Evolutionary conservation across 1,139 yeast genomes (phyloP), one percentile per base, ranked within the genome.

Genomic region (Eremothecium coryli): DNA sequence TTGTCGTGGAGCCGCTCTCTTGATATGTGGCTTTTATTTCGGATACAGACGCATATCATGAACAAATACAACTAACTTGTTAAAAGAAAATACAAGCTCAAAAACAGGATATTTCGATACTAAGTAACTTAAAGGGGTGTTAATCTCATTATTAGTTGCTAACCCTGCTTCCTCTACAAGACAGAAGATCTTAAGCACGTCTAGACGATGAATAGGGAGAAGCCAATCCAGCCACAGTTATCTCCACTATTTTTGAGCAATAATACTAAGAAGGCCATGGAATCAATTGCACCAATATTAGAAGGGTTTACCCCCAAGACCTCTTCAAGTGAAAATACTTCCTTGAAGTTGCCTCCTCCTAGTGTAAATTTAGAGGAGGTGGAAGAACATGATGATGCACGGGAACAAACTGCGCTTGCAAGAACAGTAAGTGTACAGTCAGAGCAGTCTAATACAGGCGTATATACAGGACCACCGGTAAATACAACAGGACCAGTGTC

Each of bases 281-380:
- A 82, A 2, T 71, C 84, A 1, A 73, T 81, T 24, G 90, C 90
- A 0, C 90, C 93, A 2, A 79, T 80, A 58, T 58, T 81, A 31
- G 82, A 79, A 52, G 66, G 72, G 1, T 81, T 78, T 55, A 68
- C 74, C 7, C 93, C 93, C 3, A 80, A 78, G 52, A 71, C 86
- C 1, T 73, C 79, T 2, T 70, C 77, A 3, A 71, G 76, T 44
- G 84, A 74, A 43, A 63, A 64, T 40, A 62, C 53, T 32, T 52
- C 62, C 2, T 41, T 62, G 26, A 59, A 56, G 40, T 36, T 61
- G 14, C 66, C 65, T 3, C 56, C 64, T 6, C 53, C 62, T 1
- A 57, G 57, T 5, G 43, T 45, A 16, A 47, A 53, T 5, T 35
- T 41, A 18, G 55, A 51, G 15, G 52, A 49, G 20, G 48, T 46